These are phyloP conservation scores for Cicer judaicum DNA, from an alignment of 306 rosid species.

Conservation along the genomic window DNA sequence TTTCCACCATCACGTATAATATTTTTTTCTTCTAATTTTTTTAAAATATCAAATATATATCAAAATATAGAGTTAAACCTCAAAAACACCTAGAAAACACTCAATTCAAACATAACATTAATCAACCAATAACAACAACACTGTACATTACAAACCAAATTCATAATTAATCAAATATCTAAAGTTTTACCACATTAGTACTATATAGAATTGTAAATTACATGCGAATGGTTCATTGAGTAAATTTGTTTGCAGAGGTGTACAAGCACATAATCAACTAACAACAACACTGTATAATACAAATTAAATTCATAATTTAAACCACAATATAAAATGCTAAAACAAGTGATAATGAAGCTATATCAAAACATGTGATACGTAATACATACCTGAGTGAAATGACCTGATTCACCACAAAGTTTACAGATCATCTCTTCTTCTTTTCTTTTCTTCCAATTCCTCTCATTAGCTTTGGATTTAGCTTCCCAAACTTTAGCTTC, in stretches of 20 bases:
- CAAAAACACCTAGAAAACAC: too few relatives aligned
- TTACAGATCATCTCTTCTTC: conserved; percentile 99
- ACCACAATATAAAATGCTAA: too few relatives aligned
- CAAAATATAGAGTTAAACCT: too few relatives aligned
- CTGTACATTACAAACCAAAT: too few relatives aligned
- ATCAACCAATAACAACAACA: too few relatives aligned
- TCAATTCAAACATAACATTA: too few relatives aligned
- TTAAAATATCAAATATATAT: too few relatives aligned
- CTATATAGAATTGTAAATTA: conserved; percentile 2
- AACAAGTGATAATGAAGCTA: conserved; percentile 20
- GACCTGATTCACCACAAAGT: conserved; percentile 95
- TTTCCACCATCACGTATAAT: too few relatives aligned
- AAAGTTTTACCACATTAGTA: conserved; percentile 5
- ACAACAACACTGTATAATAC: background rate
- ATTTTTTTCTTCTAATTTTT: too few relatives aligned
- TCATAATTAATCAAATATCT: background rate
- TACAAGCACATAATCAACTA: background rate
- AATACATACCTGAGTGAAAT: conserved; percentile 86
- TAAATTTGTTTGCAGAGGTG: background rate
- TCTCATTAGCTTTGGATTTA: conserved; percentile 96
- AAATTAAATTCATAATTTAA: background rate
- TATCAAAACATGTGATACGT: background rate
- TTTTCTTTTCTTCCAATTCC: conserved; percentile 98
- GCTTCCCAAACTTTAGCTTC: conserved; percentile 99
- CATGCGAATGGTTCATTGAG: background rate